A percentile compares a stretch with the other conserved stretches of the same genome.
Conservation (phyloP, 176 grass and related monocot species). For the Guadua angustifolia region DNA sequence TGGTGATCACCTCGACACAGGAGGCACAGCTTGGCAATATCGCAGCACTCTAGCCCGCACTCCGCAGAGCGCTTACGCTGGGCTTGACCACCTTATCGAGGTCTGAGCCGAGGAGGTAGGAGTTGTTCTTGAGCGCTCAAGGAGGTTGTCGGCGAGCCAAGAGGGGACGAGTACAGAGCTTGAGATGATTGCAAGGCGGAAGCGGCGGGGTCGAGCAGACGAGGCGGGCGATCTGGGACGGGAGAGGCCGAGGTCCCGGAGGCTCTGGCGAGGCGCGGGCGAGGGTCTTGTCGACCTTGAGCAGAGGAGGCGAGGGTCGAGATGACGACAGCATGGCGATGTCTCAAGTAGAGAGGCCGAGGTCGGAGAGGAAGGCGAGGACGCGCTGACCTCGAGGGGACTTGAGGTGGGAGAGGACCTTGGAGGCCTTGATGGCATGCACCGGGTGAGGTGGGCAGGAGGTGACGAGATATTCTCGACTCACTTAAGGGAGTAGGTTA, state of each 20-base stretch:
- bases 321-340: constrained; percentile 28
- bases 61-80: constrained; percentile 54
- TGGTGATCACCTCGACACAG: constrained; percentile 50
- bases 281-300: no score
- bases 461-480: constrained; percentile 50
- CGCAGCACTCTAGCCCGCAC: constrained; percentile 48
- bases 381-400: constrained; percentile 58
- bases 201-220: no score
- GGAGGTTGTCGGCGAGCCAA: constrained; percentile 31
- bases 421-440: constrained; percentile 46
- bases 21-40: constrained; percentile 49
- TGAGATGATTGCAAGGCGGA: no score
- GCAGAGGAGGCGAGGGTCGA: no score
- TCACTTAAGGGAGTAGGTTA: not conserved
- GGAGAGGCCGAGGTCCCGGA: no score
- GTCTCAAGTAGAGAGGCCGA: constrained; percentile 59
- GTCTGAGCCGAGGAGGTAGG: constrained; percentile 52
- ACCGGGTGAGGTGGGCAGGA: constrained; percentile 50
- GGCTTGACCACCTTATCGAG: constrained; percentile 58
- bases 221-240: no score
- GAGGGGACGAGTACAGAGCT: no score
- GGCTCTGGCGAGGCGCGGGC: no score
- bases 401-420: constrained; percentile 53
- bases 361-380: constrained; percentile 19
- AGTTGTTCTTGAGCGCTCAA: constrained; percentile 50